Percentiles rank a stretch among this genome's conserved stretches.
These are phyloP conservation scores for Capronia americana DNA, from an alignment of 2,329 filamentous ascomycete genomes.

Conservation along the genomic window DNA sequence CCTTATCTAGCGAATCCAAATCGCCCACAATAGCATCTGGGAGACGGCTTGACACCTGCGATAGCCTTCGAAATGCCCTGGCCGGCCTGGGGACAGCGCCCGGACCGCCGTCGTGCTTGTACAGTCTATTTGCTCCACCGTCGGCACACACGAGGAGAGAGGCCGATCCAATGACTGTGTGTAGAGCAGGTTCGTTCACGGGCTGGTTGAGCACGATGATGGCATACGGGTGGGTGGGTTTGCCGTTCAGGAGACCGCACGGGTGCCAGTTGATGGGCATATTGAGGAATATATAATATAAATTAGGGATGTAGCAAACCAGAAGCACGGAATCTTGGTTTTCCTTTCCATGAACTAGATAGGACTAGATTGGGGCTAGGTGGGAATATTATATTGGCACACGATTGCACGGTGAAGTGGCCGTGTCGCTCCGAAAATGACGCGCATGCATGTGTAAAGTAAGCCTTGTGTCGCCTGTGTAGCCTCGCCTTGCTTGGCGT, in stretches of 20 bases:
- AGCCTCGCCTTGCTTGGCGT: background rate
- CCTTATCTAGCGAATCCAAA: slow-evolving; percentile 77
- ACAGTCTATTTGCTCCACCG: slow-evolving; percentile 83
- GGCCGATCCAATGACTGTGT: slow-evolving; percentile 54
- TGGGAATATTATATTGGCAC: background rate
- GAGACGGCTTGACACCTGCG: slow-evolving; percentile 47
- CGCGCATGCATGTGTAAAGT: background rate
- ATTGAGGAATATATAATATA: background rate
- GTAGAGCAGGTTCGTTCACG: slow-evolving; percentile 55
- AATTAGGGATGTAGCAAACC: background rate
- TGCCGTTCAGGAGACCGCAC: slow-evolving; percentile 28
- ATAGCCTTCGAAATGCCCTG: background rate
- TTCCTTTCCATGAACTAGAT: background rate
- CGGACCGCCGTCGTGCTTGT: slow-evolving; percentile 46
- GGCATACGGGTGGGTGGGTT: slow-evolving; percentile 42
- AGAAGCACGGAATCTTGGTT: background rate
- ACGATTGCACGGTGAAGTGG: background rate
- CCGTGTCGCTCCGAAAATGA: background rate
- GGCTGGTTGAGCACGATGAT: slow-evolving; percentile 69
- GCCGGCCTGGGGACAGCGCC: slow-evolving; percentile 12
- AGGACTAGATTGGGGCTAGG: background rate
- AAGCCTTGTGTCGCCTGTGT: background rate
- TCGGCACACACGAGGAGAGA: slow-evolving; percentile 80
- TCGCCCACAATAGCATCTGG: slow-evolving; percentile 84
- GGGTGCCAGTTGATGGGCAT: slow-evolving; percentile 34